A percentile compares a stretch with the other conserved stretches of the same genome.
These are phyloP conservation scores for Fusarium sp. DNA, from an alignment of 2,329 filamentous ascomycete species.

Conservation along the genomic window DNA sequence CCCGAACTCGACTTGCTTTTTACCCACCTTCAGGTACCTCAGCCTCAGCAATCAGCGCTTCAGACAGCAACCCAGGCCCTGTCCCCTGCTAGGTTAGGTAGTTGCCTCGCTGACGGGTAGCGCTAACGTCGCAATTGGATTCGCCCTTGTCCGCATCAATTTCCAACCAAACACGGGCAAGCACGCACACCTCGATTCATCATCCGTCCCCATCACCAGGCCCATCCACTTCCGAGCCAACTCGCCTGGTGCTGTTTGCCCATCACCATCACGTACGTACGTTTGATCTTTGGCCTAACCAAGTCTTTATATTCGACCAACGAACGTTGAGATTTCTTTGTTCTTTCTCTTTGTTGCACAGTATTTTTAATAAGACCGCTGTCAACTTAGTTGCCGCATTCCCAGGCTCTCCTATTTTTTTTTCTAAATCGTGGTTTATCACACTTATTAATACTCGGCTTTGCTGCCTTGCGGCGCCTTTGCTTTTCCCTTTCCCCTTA, in stretches of 20 bases:
- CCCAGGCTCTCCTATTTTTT: conserved; percentile 22
- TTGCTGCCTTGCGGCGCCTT: conserved; percentile 31
- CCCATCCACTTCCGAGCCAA: conserved; percentile 25
- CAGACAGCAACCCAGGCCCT: background rate
- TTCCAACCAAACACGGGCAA: conserved; percentile 10
- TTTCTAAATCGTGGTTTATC: background rate
- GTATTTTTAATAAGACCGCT: conserved; percentile 26
- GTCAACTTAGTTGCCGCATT: conserved; percentile 19
- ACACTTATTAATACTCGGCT: conserved; percentile 23
- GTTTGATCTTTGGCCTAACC: conserved; percentile 27
- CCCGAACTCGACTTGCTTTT: background rate
- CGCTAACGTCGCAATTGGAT: conserved; percentile 13
- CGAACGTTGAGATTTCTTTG: conserved; percentile 23
- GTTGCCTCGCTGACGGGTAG: conserved; percentile 33
- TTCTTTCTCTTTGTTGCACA: conserved; percentile 19
- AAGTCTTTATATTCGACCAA: conserved; percentile 9
- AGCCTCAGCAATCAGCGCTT: too few species aligned
- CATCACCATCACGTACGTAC: background rate
- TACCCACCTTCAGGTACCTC: background rate
- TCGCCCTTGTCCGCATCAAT: conserved; percentile 28
- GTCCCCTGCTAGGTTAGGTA: background rate
- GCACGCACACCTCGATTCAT: conserved; percentile 11
- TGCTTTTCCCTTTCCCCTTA: conserved; percentile 39
- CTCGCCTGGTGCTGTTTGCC: conserved; percentile 14
- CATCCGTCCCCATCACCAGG: conserved; percentile 26